A percentile compares a stretch with the other conserved stretches of the same genome.
These are phyloP conservation scores for Colletotrichum liriopes DNA, from an alignment of 2,329 filamentous ascomycete species.

Conservation along the genomic window DNA sequence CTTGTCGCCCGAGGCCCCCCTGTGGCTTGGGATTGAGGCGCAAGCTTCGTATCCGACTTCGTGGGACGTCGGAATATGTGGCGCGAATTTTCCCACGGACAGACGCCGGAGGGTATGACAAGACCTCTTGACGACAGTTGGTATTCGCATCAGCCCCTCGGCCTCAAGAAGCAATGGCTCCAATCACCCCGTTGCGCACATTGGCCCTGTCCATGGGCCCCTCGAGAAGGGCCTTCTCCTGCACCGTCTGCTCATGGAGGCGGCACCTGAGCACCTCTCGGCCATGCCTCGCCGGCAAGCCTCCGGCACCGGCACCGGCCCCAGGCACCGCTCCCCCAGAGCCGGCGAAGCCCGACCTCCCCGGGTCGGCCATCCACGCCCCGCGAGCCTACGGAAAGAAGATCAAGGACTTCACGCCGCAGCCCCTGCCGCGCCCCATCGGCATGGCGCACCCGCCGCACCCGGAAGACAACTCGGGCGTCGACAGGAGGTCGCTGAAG, in stretches of 20 bases:
- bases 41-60: conserved; percentile 17
- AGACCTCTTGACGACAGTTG: not conserved
- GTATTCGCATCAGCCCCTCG: not conserved
- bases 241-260: conserved; percentile 68
- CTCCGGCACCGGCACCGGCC: conserved; percentile 38
- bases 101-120: not conserved
- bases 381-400: conserved; percentile 73
- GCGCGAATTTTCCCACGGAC: conserved; percentile 28
- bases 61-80: conserved; percentile 15
- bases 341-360: conserved; percentile 56
- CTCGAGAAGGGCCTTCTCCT: conserved; percentile 56
- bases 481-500: conserved; percentile 76
- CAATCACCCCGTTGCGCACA: conserved; percentile 42
- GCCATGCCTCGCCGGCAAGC: conserved; percentile 51
- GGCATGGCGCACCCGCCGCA: conserved; percentile 83
- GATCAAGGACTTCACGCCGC: conserved; percentile 70
- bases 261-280: conserved; percentile 64
- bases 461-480: conserved; percentile 85
- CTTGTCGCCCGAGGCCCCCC: not conserved
- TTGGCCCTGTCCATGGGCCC: conserved; percentile 51
- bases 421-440: conserved; percentile 80
- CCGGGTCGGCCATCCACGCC: conserved; percentile 68
- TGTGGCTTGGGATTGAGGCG: conserved; percentile 36
- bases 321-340: conserved; percentile 39
- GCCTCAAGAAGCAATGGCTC: conserved; percentile 21